Conservation (phyloP, 2,329 filamentous ascomycete species). For the Paecilomyces niveus region DNA sequence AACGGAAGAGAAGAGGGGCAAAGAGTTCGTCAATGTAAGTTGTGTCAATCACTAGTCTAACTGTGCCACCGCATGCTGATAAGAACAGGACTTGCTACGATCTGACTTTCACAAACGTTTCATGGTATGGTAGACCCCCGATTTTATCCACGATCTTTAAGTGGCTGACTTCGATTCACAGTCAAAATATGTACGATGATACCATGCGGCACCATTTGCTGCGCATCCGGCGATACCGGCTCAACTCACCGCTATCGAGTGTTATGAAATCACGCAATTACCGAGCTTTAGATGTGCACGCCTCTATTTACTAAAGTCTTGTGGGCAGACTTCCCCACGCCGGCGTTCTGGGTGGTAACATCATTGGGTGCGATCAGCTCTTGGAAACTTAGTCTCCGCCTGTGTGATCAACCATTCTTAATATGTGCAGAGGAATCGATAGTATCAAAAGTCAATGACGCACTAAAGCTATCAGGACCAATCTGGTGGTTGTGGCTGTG, state of each 20-base stretch:
- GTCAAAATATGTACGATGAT: slow-evolving; percentile 44
- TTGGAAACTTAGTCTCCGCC: background rate
- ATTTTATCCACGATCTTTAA: background rate
- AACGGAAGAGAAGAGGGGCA: slow-evolving; percentile 84
- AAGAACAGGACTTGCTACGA: slow-evolving; percentile 65
- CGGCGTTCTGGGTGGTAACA: background rate
- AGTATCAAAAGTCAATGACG: background rate
- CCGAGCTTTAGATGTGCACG: background rate
- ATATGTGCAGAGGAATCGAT: background rate
- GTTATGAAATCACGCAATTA: slow-evolving; percentile 1
- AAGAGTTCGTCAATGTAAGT: slow-evolving; percentile 92
- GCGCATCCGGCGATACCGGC: background rate
- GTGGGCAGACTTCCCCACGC: background rate
- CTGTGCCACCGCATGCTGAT: slow-evolving; percentile 5
- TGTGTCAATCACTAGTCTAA: slow-evolving; percentile 9
- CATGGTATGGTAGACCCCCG: slow-evolving; percentile 54
- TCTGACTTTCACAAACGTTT: slow-evolving; percentile 98
- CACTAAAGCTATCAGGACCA: background rate
- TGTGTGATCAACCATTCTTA: background rate
- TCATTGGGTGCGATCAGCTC: background rate
- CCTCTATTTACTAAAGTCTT: background rate
- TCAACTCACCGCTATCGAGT: background rate
- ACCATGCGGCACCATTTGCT: background rate
- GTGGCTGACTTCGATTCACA: slow-evolving; percentile 14
- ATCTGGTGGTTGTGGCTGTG: background rate